Evolutionary conservation across 208 protist genomes (phyloP), one percentile per base, ranked within the genome.

Genomic region (Zelonia costaricensis): DNA sequence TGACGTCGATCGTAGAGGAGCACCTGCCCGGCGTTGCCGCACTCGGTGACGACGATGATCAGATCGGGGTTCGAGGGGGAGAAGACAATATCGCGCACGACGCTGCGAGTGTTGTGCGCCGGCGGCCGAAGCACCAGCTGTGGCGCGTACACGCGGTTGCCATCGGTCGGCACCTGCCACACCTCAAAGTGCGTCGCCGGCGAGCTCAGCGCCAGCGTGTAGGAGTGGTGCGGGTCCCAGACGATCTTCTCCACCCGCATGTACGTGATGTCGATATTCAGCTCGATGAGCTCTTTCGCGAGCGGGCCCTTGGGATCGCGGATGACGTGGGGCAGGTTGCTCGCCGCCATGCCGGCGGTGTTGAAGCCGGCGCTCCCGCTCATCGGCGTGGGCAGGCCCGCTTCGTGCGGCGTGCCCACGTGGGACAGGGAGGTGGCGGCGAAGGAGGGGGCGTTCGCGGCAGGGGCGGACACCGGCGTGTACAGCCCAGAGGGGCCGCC

Each of bases 171-270:
- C 31, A 95, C 79, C 23, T 73, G 65, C 85, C 90, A 93, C 35
- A 95, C 54, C 69, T 95, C 86, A 69, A 95, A 95, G 63, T 88
- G 74, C 12, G 82, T 92, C 10, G 67, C 57, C 0, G 76, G 53
- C 9, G 81, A 87, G 31, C 69, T 86, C 18, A 93, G 78, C 4
- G 85, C 84, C n/a, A 95, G 76, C n/a, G 86, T 92, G 72, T 95
- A 92, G 22, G 79, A 72, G 33, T 88, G 78, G 59, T 95, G 84
- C 45, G 83, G 80, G 57, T 95, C 89, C 87, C 90, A 95, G 16
- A 79, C 80, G 36, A 95, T 89, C 35, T 83, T 82, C 51, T 91
- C 79, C 44, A 93, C 82, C 15, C 62, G 73, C 53, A 78, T 59
- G 44, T 82, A 77, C 10, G 73, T 76, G 25, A 81, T 85, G 44